Evolutionary conservation across 2,329 filamentous ascomycete species (phyloP).

Genomic region (Coleophoma cylindrospora): DNA sequence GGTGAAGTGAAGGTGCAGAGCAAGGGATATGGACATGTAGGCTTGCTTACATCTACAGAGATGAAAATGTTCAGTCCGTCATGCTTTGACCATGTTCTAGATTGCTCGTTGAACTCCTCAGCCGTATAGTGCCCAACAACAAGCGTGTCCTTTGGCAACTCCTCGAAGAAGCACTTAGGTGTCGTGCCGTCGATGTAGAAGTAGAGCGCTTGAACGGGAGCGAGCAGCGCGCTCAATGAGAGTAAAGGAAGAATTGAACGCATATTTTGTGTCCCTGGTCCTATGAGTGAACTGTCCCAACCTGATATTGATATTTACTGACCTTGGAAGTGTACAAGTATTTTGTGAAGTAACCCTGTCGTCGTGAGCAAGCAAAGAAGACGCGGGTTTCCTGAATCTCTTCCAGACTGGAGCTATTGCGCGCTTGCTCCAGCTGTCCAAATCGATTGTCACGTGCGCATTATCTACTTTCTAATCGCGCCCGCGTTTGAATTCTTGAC

Average conservation of each 20-base stretch:
- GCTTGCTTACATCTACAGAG: constrained; percentile 67
- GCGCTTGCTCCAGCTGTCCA: background rate
- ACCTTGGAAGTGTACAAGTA: too few relatives aligned
- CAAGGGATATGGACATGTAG: background rate
- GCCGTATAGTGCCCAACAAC: constrained; percentile 91
- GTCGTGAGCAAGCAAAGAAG: background rate
- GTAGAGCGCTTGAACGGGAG: constrained; percentile 77
- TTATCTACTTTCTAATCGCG: background rate
- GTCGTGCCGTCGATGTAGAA: constrained; percentile 87
- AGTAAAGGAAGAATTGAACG: constrained; percentile 59
- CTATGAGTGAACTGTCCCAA: too few relatives aligned
- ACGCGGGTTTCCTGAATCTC: background rate
- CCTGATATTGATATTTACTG: too few relatives aligned
- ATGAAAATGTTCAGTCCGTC: constrained; percentile 79
- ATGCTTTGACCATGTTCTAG: constrained; percentile 65
- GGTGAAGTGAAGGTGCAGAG: background rate
- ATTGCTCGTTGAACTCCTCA: constrained; percentile 73
- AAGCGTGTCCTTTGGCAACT: constrained; percentile 93
- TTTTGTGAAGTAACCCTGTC: background rate
- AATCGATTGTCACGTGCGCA: background rate
- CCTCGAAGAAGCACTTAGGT: constrained; percentile 97
- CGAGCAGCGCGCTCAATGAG: constrained; percentile 52
- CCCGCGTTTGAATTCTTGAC: background rate
- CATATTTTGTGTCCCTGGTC: constrained; percentile 34
- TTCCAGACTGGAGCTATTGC: too few relatives aligned